Conservation (phyloP, 2,329 filamentous ascomycete genomes). For the Aspergillus chevalieri region DNA sequence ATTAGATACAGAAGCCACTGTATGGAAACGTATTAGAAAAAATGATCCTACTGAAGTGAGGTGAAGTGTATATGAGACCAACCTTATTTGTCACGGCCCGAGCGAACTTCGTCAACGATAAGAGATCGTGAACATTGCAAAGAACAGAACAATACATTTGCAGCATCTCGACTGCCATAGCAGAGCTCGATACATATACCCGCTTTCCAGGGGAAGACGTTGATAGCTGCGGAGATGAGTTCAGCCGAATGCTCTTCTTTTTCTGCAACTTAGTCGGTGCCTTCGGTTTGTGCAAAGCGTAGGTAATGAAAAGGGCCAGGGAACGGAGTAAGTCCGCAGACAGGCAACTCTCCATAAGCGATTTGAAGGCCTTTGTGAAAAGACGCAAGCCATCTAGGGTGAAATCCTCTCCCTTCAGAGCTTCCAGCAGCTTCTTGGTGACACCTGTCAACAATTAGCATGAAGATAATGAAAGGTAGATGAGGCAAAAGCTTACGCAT, state of each 20-base stretch:
- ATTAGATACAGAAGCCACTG: conserved; percentile 89
- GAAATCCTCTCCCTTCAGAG: conserved; percentile 77
- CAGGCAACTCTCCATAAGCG: conserved; percentile 71
- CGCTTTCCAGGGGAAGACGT: conserved; percentile 28
- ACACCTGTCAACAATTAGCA: conserved; percentile 55
- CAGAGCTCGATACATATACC: conserved; percentile 51
- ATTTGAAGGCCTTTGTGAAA: conserved; percentile 73
- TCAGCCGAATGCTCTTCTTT: conserved; percentile 41
- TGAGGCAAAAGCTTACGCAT: conserved; percentile 63
- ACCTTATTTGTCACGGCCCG: conserved; percentile 94
- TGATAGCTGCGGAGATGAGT: conserved; percentile 21
- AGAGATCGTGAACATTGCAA: conserved; percentile 63
- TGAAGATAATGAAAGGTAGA: not conserved
- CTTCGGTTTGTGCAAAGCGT: conserved; percentile 67
- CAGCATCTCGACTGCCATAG: conserved; percentile 68
- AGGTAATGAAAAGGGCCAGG: conserved; percentile 87
- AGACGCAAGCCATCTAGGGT: conserved; percentile 64
- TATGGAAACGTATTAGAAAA: conserved; percentile 7
- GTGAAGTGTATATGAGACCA: conserved; percentile 21
- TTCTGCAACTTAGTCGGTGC: conserved; percentile 35
- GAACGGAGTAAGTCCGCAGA: conserved; percentile 80
- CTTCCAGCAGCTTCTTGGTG: conserved; percentile 82
- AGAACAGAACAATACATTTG: conserved; percentile 71
- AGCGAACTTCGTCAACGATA: conserved; percentile 77
- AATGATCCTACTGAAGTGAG: not conserved